These are phyloP conservation scores for Chamaecrista fasciculata DNA, from an alignment of 306 rosid genomes.

Conservation along the genomic window DNA sequence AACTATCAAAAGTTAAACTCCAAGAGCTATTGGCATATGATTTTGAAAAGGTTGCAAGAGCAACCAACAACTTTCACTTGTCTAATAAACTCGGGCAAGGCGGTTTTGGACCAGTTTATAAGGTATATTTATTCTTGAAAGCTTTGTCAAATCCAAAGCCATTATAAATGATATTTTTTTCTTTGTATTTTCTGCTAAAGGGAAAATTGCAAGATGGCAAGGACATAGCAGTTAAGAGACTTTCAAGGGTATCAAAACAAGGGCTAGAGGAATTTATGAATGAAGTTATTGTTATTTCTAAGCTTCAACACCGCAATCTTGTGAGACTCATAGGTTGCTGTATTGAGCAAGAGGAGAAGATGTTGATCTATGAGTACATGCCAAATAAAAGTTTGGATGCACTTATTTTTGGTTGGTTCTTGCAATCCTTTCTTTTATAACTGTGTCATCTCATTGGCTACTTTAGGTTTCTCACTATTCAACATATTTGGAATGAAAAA, in stretches of 20 bases:
- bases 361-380: background rate
- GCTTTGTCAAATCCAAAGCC: background rate
- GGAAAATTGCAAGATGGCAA: background rate
- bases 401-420: background rate
- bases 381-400: background rate
- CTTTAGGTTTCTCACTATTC: too few relatives aligned
- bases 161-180: background rate
- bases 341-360: background rate
- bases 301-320: too few relatives aligned
- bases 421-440: background rate
- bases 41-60: background rate
- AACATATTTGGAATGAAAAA: too few relatives aligned
- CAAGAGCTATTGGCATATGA: background rate
- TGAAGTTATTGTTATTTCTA: too few relatives aligned
- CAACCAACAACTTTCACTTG: background rate
- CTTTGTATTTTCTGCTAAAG: background rate
- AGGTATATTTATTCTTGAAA: background rate
- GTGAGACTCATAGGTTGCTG: background rate
- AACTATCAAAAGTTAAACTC: background rate
- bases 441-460: background rate
- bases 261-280: too few relatives aligned
- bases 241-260: background rate
- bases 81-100: slow-evolving; percentile 1
- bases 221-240: background rate
- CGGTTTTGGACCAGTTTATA: too few relatives aligned